Evolutionary conservation across 2,329 filamentous ascomycete species (phyloP), one percentile per base, ranked within the genome.

Genomic region (Aureobasidium sp.): DNA sequence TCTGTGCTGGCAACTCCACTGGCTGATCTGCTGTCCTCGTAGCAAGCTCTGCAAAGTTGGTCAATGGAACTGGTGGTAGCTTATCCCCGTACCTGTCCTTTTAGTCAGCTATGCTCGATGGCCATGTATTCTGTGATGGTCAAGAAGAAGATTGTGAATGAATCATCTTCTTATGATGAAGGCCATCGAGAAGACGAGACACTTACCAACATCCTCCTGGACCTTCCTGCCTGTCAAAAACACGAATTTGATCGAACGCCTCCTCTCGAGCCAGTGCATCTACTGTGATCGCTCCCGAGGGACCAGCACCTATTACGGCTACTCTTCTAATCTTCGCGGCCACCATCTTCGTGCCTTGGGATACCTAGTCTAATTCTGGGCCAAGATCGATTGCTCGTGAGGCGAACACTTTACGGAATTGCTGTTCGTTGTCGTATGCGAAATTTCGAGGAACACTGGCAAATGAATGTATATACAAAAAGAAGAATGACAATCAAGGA

Each of bases 241-340:
- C 82, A 6, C 82, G 78, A 61, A 87, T 83, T 2, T 76, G 70
- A 63, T 86, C 81, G 67, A 87, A 87, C 0, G 74, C 69, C 64
- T 83, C 76, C 69, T 87, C 85, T 68, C 83, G 78, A 29, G 77
- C 78, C 34, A 87, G 71, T 5, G 84, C 84, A 74, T 87, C 83
- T 3, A 85, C 79, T 0, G 83, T 73, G 62, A 86, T 86, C 13
- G 82, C 81, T 2, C 84, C 84, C 3, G 82, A 78, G 7, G 85
- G 84, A 6, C 84, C 84, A 2, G 83, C 78, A 7, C 84, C 84
- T 66, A 87, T 84, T 6, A 87, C 78, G 20, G 84, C 84, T 13
- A 87, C 79, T 15, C 77, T 53, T 73, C 37, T 63, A 29, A 63
- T 46, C 26, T 51, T 61, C 2, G 6, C 13, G 20, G 55, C 12